Conservation (phyloP, 352 stramenopile genomes). For the Pythium volutum region DNA sequence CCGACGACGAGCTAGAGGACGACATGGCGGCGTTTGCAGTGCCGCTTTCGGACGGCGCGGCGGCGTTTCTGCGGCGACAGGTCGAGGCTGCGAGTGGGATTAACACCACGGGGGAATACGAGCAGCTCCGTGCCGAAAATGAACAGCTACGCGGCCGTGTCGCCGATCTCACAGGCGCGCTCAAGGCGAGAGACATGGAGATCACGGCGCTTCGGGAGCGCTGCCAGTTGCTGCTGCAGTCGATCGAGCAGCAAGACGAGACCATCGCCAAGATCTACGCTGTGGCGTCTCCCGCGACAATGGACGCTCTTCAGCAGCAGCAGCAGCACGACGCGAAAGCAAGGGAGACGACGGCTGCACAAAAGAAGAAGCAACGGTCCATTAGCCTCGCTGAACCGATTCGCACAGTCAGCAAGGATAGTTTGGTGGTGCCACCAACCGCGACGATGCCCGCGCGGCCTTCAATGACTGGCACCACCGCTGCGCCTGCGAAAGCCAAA, state of each 20-base stretch:
- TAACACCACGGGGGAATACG: neutral
- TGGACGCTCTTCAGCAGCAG: constrained; percentile 12
- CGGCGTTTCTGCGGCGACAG: constrained; percentile 15
- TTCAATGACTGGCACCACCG: neutral
- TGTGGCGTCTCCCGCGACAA: constrained; percentile 15
- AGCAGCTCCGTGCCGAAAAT: constrained; percentile 37
- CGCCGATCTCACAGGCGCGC: constrained; percentile 59
- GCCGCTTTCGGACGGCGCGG: constrained; percentile 14
- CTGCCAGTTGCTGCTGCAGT: constrained; percentile 52
- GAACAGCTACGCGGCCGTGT: constrained; percentile 49
- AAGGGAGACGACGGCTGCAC: neutral
- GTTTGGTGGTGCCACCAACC: neutral
- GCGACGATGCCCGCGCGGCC: neutral
- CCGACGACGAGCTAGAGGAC: neutral
- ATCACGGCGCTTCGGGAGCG: constrained; percentile 59
- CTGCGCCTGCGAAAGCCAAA: neutral
- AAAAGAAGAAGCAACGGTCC: constrained; percentile 3
- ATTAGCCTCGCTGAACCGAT: constrained; percentile 2
- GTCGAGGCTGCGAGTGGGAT: neutral
- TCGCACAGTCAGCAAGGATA: neutral
- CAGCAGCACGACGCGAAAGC: neutral
- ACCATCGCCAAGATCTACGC: constrained; percentile 81
- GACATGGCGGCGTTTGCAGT: neutral
- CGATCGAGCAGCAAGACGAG: constrained; percentile 74
- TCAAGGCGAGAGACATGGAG: constrained; percentile 76